Evolutionary conservation across 306 rosid genomes (phyloP), one percentile per base, ranked within the genome.

Genomic region (Cotoneaster glaucophyllus): DNA sequence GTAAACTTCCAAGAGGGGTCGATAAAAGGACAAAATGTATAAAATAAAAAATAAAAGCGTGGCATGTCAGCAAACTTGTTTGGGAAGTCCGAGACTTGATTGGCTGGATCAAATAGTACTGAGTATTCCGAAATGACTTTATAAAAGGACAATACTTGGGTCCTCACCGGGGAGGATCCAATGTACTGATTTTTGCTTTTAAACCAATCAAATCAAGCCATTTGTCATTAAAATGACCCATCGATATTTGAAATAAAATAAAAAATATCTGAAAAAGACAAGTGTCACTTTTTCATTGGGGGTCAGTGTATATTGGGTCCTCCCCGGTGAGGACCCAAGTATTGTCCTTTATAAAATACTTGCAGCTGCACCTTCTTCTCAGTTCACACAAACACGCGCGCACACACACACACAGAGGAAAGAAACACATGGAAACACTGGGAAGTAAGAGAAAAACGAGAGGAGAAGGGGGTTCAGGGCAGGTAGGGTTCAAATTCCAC

Each of bases 401-500:
- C 26, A 21, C 11, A 6, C 12, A 15, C 2, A 17, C 5, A 8
- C 22, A 25, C 26, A 25, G 1, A 25, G 67, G 8, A 19, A 61
- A 61, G 1, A 63, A 34, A 61, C n/a, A 8, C 3, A n/a, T 9
- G 45, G 39, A 14, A 19, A 12, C 52, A 50, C 70, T 78, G 85
- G 73, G 11, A 3, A 54, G 45, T 69, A 0, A 6, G 34, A 19
- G 59, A 29, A 18, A 17, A 31, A 8, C 25, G 0, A 17, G 43
- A 13, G 39, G n/a, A 14, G 44, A n/a, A 14, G 52, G 26, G 9
- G 76, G 63, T 8, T 28, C 0, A 24, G 1, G 66, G 48, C 88
- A 84, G 13, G 83, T 84, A 0, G 95, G 92, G 64, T 88, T 25
- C 84, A 79, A 93, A 53, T 93, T 93, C 76, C 69, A 48, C 2